Evolutionary conservation across 768 basidiomycete genomes (phyloP).

Genomic region (Termitomyces sp.): DNA sequence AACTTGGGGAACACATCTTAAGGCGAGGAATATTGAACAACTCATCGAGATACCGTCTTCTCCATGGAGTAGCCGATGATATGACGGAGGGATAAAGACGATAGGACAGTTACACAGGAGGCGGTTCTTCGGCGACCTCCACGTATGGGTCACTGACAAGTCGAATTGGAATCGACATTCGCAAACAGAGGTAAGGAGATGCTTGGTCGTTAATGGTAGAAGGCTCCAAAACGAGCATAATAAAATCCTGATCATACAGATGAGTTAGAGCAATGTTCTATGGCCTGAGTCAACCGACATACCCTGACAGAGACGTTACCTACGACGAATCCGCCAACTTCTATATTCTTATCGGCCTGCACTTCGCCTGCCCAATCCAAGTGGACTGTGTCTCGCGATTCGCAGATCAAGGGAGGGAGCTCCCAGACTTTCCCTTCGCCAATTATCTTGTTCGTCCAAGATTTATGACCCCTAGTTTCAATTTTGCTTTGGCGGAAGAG

Average conservation of each 20-base stretch:
- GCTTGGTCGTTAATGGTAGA: conserved; percentile 23
- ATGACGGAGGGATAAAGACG: not conserved
- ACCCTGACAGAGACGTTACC: conserved; percentile 40
- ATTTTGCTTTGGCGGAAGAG: conserved; percentile 46
- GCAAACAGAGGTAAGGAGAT: conserved; percentile 29
- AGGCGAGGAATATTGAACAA: not conserved
- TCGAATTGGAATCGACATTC: conserved; percentile 45
- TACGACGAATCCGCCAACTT: conserved; percentile 40
- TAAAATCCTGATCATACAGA: conserved; percentile 42
- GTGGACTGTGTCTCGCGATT: conserved; percentile 20
- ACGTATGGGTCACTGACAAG: conserved; percentile 54
- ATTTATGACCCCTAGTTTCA: conserved; percentile 25
- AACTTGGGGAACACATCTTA: not conserved
- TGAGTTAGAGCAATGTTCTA: not conserved
- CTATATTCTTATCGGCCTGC: conserved; percentile 28
- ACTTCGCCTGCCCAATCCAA: conserved; percentile 63
- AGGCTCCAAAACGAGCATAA: conserved; percentile 41
- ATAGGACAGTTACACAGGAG: not conserved
- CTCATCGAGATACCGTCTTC: too few relatives aligned
- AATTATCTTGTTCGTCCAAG: conserved; percentile 33
- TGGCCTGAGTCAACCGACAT: conserved; percentile 7
- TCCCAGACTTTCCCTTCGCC: conserved; percentile 45
- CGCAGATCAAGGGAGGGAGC: conserved; percentile 30
- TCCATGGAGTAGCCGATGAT: not conserved
- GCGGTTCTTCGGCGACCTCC: conserved; percentile 15